phyloP scores from a whole-genome alignment of 805 yeast genomes.

The Starmerella apicola region DNA sequence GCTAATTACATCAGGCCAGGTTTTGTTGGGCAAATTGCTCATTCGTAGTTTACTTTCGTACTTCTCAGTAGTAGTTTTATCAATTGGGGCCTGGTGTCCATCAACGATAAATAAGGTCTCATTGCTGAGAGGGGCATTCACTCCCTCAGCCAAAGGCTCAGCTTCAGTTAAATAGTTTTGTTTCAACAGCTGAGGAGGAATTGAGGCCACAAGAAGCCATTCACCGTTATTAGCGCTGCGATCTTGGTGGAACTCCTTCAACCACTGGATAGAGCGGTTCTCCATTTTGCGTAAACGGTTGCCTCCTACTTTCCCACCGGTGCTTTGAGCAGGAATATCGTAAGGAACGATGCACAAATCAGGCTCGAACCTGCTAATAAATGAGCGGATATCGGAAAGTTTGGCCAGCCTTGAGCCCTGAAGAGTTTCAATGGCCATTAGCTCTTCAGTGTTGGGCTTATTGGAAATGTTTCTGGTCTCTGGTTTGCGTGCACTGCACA shows the following conservation, averaged over 20 bases:
- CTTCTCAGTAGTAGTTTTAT: too few species aligned
- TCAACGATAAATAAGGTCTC: too few species aligned
- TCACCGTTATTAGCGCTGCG: neutral
- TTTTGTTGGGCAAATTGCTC: conserved; percentile 12
- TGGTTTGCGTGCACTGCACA: conserved; percentile 25
- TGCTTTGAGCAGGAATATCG: conserved; percentile 25
- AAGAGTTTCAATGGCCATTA: conserved; percentile 27
- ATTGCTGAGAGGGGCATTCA: conserved; percentile 1
- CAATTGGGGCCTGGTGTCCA: neutral
- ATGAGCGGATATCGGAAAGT: conserved; percentile 18
- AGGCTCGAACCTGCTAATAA: conserved; percentile 21
- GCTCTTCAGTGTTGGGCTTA: conserved; percentile 26
- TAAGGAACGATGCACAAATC: conserved; percentile 29
- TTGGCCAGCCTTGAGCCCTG: conserved; percentile 28
- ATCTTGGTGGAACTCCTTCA: conserved; percentile 16
- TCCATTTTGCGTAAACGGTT: conserved; percentile 30
- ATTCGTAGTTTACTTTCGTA: conserved; percentile 6
- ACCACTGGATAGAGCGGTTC: conserved; percentile 28
- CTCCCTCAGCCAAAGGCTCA: conserved; percentile 12
- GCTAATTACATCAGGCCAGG: conserved; percentile 18
- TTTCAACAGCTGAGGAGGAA: conserved; percentile 25
- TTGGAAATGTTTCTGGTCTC: conserved; percentile 24
- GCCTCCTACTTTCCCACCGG: conserved; percentile 25
- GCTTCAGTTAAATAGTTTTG: conserved; percentile 15
- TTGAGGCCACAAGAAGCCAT: conserved; percentile 22